Conservation (phyloP, 208 protist species). For the Leptomonas pyrrhocoris region DNA sequence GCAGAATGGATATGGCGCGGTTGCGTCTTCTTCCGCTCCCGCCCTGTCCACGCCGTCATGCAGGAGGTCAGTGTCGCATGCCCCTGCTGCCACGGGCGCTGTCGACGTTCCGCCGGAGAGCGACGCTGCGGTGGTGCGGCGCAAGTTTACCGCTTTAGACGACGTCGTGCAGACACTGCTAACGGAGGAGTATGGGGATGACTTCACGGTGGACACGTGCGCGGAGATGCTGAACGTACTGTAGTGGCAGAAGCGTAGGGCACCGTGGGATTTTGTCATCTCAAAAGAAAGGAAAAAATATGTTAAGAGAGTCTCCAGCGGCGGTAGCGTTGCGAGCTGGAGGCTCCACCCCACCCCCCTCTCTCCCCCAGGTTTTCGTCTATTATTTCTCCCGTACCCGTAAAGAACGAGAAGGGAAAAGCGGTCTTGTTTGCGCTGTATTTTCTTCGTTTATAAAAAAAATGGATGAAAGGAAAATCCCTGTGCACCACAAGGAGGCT, state of each 20-base stretch:
- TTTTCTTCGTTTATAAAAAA: too few species aligned
- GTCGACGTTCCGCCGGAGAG: neutral
- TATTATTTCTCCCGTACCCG: too few species aligned
- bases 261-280: too few species aligned
- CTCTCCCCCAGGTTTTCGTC: neutral
- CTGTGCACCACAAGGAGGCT: too few species aligned
- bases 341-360: neutral
- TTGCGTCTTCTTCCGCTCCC: neutral
- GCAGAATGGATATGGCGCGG: neutral
- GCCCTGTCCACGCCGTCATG: too few species aligned
- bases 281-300: neutral
- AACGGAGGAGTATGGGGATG: slow-evolving; percentile 44
- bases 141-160: slow-evolving; percentile 27
- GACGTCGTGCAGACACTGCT: slow-evolving; percentile 40
- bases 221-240: slow-evolving; percentile 42
- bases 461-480: too few species aligned
- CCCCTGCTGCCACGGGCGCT: neutral
- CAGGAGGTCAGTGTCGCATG: neutral
- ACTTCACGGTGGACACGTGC: slow-evolving; percentile 42
- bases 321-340: too few species aligned
- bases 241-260: neutral
- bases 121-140: slow-evolving; percentile 9
- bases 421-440: too few species aligned
- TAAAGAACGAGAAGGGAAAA: too few species aligned
- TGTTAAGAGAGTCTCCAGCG: too few species aligned